These are phyloP conservation scores for Penicillium crystallinum DNA, from an alignment of 495 filamentous ascomycete species.

Conservation along the genomic window DNA sequence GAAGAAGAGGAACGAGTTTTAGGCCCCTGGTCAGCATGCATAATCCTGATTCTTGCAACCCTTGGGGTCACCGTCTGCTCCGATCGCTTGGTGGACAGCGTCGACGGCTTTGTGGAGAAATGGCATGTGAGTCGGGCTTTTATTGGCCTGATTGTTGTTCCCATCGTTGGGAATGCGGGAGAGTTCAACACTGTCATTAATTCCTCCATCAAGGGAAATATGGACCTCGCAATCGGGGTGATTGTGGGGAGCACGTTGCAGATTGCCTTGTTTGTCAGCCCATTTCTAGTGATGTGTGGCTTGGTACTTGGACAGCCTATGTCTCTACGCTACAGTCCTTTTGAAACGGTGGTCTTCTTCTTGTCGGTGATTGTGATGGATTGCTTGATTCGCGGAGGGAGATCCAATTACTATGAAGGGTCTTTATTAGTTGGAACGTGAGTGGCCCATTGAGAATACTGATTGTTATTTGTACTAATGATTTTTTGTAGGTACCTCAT, in stretches of 20 bases:
- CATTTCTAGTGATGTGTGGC: conserved; percentile 38
- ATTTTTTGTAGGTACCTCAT: conserved; percentile 54
- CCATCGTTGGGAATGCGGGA: conserved; percentile 25
- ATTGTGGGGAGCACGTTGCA: conserved; percentile 25
- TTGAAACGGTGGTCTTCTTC: conserved; percentile 31
- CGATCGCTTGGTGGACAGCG: conserved; percentile 25
- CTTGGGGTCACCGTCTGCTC: conserved; percentile 28
- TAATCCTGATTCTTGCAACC: conserved; percentile 21
- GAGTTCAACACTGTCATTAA: conserved; percentile 19
- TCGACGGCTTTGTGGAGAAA: conserved; percentile 20
- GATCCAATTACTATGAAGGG: conserved; percentile 55
- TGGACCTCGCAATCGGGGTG: conserved; percentile 25
- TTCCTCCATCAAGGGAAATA: conserved; percentile 20
- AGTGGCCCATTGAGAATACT: neutral
- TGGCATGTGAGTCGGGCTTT: conserved; percentile 21
- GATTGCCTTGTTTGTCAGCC: conserved; percentile 36
- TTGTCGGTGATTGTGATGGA: conserved; percentile 27
- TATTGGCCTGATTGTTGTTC: conserved; percentile 30
- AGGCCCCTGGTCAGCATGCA: conserved; percentile 10
- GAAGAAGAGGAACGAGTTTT: conserved; percentile 11
- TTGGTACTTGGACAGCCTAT: conserved; percentile 35
- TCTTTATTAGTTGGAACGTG: conserved; percentile 20
- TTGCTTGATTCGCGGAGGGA: conserved; percentile 52
- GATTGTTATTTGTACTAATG: neutral
- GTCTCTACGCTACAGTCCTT: conserved; percentile 33